phyloP scores from a whole-genome alignment of 176 grass and related monocot species.

The Hsuehochloa calcarea region DNA sequence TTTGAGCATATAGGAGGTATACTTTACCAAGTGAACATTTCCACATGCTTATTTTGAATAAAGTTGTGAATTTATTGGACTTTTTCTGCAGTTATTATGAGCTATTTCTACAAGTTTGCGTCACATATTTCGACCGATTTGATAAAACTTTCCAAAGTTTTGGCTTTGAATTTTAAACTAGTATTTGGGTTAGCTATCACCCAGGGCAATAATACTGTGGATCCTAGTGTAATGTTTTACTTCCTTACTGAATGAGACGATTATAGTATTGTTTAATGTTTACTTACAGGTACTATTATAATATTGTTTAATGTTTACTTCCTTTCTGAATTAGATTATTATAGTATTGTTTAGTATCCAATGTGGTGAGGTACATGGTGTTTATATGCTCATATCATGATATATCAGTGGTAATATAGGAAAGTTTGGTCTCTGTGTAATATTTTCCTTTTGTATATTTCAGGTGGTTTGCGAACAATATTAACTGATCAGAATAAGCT shows the following conservation, averaged over 20 bases:
- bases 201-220: not conserved
- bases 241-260: not conserved
- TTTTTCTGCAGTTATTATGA: conserved; percentile 22
- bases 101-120: not conserved
- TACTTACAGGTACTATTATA: not conserved
- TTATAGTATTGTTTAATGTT: not conserved
- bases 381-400: conserved; percentile 33
- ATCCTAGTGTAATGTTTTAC: not conserved
- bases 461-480: conserved; percentile 81
- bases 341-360: conserved; percentile 5
- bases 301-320: not conserved
- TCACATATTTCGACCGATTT: not conserved
- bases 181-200: not conserved
- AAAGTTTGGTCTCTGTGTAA: conserved; percentile 6
- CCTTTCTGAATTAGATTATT: not conserved
- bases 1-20: conserved; percentile 98
- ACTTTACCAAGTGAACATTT: not conserved
- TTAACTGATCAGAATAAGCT: conserved; percentile 98
- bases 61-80: conserved; percentile 12
- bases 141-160: not conserved
- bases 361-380: not conserved
- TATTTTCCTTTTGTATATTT: conserved; percentile 9
- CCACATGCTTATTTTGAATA: conserved; percentile 18
- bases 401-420: not conserved
- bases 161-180: conserved; percentile 23